phyloP scores from a whole-genome alignment of 1,284 basidiomycete species.

The Microbotryum lychnidis-dioicae region DNA sequence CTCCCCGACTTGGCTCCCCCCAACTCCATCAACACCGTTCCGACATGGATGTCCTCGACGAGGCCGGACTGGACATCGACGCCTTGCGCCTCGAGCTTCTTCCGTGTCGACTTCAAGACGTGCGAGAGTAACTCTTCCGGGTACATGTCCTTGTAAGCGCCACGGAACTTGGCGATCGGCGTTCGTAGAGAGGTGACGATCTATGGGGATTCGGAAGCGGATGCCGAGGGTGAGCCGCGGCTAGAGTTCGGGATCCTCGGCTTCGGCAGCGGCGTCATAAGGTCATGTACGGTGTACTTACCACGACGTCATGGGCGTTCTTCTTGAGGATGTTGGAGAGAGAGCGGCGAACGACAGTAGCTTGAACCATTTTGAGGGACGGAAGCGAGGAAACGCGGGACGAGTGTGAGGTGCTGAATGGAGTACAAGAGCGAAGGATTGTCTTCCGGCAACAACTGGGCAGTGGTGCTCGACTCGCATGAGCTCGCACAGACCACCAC shows the following conservation, averaged over 20 bases:
- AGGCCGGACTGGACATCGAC: constrained; percentile 36
- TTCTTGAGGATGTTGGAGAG: constrained; percentile 25
- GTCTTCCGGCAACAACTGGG: too few relatives aligned
- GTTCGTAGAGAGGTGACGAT: constrained; percentile 41
- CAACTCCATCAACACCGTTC: constrained; percentile 42
- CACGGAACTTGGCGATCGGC: constrained; percentile 39
- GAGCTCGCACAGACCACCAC: too few relatives aligned
- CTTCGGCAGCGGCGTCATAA: too few relatives aligned
- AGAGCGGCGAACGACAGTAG: constrained; percentile 7
- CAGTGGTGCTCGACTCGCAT: too few relatives aligned
- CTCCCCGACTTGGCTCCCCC: constrained; percentile 42
- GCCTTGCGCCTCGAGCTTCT: constrained; percentile 37
- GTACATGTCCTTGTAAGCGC: constrained; percentile 38
- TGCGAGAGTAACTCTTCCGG: constrained; percentile 40
- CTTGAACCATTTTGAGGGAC: neutral
- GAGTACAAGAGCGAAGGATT: too few relatives aligned
- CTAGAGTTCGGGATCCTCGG: too few relatives aligned
- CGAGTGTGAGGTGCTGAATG: too few relatives aligned
- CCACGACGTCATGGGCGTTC: constrained; percentile 25
- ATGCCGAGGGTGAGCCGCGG: neutral
- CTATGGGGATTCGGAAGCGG: neutral
- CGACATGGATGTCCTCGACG: constrained; percentile 40
- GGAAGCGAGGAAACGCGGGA: neutral
- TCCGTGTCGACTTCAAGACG: constrained; percentile 36
- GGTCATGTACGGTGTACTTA: neutral